Conservation (phyloP, 2,329 filamentous ascomycete genomes). For the Pseudogymnoascus sp. region DNA sequence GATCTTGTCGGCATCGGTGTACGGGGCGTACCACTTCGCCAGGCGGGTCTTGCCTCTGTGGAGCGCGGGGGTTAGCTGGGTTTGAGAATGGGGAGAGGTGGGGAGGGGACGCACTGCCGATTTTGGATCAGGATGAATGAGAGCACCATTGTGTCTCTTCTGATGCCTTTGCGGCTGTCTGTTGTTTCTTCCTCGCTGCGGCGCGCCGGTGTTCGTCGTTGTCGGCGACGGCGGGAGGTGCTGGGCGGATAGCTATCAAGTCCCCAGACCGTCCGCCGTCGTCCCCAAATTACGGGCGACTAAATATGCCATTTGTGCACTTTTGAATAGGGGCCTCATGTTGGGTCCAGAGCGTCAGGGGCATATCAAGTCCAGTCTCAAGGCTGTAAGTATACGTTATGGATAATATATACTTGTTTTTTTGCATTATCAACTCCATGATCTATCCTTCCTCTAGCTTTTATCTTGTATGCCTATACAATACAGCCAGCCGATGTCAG, state of each 20-base stretch:
- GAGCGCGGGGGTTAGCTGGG: constrained; percentile 15
- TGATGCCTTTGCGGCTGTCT: neutral
- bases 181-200: neutral
- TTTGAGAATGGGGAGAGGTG: neutral
- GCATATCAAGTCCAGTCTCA: neutral
- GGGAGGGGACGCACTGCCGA: constrained; percentile 54
- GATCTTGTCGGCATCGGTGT: constrained; percentile 98
- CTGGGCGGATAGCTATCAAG: constrained; percentile 2
- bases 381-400: neutral
- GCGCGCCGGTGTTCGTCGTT: neutral
- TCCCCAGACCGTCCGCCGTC: neutral
- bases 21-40: constrained; percentile 98
- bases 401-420: constrained; percentile 1
- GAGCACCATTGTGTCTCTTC: constrained; percentile 43
- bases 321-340: neutral
- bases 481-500: constrained; percentile 3
- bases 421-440: neutral
- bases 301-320: neutral
- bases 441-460: constrained; percentile 4
- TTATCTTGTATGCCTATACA: constrained; percentile 5
- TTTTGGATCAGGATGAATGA: constrained; percentile 90
- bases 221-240: neutral
- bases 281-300: neutral
- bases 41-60: constrained; percentile 91
- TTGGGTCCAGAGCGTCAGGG: neutral